A percentile compares a stretch with the other conserved stretches of the same genome.
phyloP scores from a whole-genome alignment of 345 rosid species.

The Microthlaspi erraticum region DNA sequence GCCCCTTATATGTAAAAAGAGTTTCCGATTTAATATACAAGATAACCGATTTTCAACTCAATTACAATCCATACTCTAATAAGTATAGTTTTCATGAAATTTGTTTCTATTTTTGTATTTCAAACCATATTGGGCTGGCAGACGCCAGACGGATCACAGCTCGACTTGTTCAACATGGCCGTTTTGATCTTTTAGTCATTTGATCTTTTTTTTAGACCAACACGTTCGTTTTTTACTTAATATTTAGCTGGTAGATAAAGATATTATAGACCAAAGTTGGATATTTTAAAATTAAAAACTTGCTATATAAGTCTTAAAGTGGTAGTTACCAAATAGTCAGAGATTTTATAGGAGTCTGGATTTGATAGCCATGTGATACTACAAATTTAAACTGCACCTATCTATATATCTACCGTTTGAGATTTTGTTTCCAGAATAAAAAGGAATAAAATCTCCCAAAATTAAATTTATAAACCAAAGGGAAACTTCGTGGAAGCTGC shows the following conservation, averaged over 20 bases:
- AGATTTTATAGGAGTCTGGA: slow-evolving; percentile 24
- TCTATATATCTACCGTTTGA: slow-evolving; percentile 8
- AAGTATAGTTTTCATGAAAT: no score
- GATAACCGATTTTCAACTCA: no score
- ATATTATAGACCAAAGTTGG: neutral
- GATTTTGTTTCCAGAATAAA: neutral
- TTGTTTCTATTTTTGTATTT: no score
- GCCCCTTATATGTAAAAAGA: no score
- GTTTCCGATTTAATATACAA: no score
- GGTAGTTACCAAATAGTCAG: neutral
- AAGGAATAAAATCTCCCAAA: slow-evolving; percentile 8
- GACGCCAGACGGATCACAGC: no score
- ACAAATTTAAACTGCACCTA: neutral
- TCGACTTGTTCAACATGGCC: no score
- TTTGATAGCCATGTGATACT: slow-evolving; percentile 27
- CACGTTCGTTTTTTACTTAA: neutral
- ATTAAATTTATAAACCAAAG: neutral
- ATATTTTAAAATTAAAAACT: neutral
- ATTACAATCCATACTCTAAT: no score
- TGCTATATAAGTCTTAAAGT: neutral
- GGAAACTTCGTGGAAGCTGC: slow-evolving; percentile 44
- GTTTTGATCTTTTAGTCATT: no score
- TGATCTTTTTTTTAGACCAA: no score
- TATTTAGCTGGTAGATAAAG: neutral
- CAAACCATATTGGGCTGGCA: no score